Evolutionary conservation across 1,139 yeast species (phyloP).

Genomic region (Kodamaea fungicola): DNA sequence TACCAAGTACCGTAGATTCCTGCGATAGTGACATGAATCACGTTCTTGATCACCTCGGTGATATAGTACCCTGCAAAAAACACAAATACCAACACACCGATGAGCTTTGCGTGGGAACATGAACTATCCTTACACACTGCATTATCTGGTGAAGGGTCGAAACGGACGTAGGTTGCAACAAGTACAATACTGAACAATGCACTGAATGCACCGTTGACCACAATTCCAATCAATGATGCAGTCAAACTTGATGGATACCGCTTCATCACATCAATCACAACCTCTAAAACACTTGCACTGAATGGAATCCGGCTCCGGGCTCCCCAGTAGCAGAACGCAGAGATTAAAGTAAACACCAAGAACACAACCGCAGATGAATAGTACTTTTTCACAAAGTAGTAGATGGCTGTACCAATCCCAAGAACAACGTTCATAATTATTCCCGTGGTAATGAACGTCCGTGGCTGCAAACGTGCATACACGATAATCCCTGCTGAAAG

Average conservation of each 20-base stretch:
- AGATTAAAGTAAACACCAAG: constrained; percentile 56
- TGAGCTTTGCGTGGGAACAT: constrained; percentile 63
- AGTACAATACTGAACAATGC: constrained; percentile 64
- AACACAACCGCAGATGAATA: constrained; percentile 81
- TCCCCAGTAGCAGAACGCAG: constrained; percentile 73
- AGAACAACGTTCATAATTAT: constrained; percentile 63
- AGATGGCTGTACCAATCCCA: constrained; percentile 74
- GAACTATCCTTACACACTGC: constrained; percentile 48
- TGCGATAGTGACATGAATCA: constrained; percentile 80
- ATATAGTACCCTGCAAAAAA: constrained; percentile 86
- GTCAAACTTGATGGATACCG: constrained; percentile 65
- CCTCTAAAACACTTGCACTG: constrained; percentile 70
- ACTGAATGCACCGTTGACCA: constrained; percentile 63
- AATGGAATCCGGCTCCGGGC: constrained; percentile 67
- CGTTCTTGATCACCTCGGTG: constrained; percentile 77
- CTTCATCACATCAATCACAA: constrained; percentile 74
- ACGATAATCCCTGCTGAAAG: constrained; percentile 55
- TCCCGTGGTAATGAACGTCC: constrained; percentile 66
- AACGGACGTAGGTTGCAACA: constrained; percentile 75
- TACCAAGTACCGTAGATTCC: constrained; percentile 94
- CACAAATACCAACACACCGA: constrained; percentile 65
- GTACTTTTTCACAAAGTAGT: constrained; percentile 59
- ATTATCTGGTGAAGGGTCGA: constrained; percentile 40
- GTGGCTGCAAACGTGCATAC: constrained; percentile 63
- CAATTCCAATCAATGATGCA: constrained; percentile 61